phyloP scores from a whole-genome alignment of 2,329 filamentous ascomycete species.

The Balansia obtecta region DNA sequence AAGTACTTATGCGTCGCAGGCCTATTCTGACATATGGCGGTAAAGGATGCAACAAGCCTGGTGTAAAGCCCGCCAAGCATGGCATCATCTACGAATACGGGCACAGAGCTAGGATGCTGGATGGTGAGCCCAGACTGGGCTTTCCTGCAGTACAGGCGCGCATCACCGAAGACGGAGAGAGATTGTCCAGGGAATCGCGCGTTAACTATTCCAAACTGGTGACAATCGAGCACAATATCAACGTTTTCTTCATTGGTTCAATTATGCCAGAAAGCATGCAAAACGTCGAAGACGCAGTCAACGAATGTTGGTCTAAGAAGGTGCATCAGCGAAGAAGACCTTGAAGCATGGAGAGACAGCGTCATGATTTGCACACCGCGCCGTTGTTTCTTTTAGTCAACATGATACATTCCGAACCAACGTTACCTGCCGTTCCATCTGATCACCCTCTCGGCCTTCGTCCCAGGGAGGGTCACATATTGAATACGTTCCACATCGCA shows the following conservation, averaged over 20 bases:
- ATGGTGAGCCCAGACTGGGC: conserved; percentile 34
- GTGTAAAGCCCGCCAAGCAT: conserved; percentile 38
- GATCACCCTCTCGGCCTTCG: neutral
- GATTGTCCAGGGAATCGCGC: conserved; percentile 36
- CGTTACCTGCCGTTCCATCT: neutral
- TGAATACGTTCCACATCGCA: conserved; percentile 3
- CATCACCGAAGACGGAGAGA: conserved; percentile 30
- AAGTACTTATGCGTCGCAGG: conserved; percentile 18
- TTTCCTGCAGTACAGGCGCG: conserved; percentile 32
- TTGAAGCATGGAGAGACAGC: conserved; percentile 5
- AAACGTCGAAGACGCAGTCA: conserved; percentile 31
- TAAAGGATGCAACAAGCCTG: conserved; percentile 39
- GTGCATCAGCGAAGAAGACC: conserved; percentile 20
- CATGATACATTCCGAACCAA: neutral
- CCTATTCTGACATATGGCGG: conserved; percentile 44
- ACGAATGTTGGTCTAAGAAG: conserved; percentile 37
- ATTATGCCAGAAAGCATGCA: conserved; percentile 28
- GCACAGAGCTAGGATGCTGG: conserved; percentile 19
- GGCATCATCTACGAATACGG: conserved; percentile 35
- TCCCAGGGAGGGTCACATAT: neutral
- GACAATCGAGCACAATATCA: conserved; percentile 45
- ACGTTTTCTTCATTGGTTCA: conserved; percentile 43
- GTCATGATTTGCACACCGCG: neutral
- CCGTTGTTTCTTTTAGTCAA: neutral
- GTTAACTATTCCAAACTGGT: conserved; percentile 46